Evolutionary conservation across 2,329 filamentous ascomycete species (phyloP).

Genomic region (Fusarium sp.): DNA sequence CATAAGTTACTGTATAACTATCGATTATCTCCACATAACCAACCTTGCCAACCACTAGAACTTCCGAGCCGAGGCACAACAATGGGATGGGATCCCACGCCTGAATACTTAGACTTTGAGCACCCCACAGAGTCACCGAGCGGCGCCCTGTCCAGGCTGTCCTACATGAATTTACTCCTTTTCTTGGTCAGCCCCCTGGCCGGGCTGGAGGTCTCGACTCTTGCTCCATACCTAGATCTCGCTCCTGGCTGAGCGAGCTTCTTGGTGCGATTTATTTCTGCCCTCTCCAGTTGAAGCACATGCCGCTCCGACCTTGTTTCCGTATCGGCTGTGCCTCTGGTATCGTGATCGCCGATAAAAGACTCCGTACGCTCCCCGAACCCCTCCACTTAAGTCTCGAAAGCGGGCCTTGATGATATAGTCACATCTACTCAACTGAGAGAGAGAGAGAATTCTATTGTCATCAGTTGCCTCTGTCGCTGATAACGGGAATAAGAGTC

Average conservation of each 20-base stretch:
- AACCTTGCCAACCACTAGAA: neutral
- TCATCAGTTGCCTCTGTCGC: constrained; percentile 1
- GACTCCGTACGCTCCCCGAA: constrained; percentile 18
- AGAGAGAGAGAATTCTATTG: constrained; percentile 5
- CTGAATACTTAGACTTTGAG: constrained; percentile 17
- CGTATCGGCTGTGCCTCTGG: constrained; percentile 1
- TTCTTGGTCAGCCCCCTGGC: neutral
- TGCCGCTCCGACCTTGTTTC: constrained; percentile 5
- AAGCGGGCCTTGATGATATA: constrained; percentile 5
- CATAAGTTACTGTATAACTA: neutral
- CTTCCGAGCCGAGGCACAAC: constrained; percentile 27
- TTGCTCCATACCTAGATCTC: neutral
- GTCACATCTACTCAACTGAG: neutral
- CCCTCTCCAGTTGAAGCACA: neutral
- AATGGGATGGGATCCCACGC: neutral
- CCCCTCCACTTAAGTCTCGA: neutral
- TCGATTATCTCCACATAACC: constrained; percentile 13
- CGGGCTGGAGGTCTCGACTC: constrained; percentile 9
- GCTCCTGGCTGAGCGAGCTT: constrained; percentile 1
- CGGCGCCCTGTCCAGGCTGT: neutral
- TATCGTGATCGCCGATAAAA: constrained; percentile 5
- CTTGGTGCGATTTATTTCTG: constrained; percentile 1
- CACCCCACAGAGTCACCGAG: constrained; percentile 26
- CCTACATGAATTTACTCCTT: neutral
- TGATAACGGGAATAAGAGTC: neutral